A percentile compares a stretch with the other conserved stretches of the same genome.
phyloP scores from a whole-genome alignment of 441 rosid species.

The Populus hybrid region DNA sequence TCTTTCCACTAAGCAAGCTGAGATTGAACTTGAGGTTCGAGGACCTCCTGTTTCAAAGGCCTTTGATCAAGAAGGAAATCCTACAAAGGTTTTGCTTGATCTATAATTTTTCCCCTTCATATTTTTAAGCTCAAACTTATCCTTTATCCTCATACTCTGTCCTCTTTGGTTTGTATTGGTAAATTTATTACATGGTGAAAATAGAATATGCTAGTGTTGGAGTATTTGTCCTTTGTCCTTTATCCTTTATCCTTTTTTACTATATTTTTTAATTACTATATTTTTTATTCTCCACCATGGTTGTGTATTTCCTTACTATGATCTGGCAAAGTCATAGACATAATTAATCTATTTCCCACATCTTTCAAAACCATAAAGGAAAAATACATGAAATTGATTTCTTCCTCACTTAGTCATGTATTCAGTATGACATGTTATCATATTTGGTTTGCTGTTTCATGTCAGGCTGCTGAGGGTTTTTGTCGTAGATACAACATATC shows the following conservation, averaged over 20 bases:
- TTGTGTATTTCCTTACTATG: background rate
- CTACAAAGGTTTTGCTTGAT: constrained; percentile 71
- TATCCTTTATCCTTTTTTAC: background rate
- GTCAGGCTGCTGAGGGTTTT: constrained; percentile 94
- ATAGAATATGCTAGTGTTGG: background rate
- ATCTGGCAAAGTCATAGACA: background rate
- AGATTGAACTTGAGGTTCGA: constrained; percentile 75
- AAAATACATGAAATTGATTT: background rate
- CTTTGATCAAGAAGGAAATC: constrained; percentile 83
- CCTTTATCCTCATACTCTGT: background rate
- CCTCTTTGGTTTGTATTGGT: background rate
- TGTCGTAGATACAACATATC: constrained; percentile 75
- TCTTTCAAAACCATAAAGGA: background rate
- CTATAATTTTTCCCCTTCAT: constrained; percentile 13
- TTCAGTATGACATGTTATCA: background rate
- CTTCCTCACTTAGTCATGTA: background rate
- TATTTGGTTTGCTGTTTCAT: constrained; percentile 18
- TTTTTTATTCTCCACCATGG: background rate
- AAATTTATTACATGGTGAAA: background rate
- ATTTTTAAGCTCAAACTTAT: constrained; percentile 2
- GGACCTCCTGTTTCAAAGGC: constrained; percentile 97
- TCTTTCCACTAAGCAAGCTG: constrained; percentile 74
- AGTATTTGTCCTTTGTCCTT: background rate
- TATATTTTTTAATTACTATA: background rate
- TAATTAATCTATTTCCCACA: background rate